Evolutionary conservation across 2,329 filamentous ascomycete species (phyloP).

Genomic region (Zymoseptoria pseudotritici): DNA sequence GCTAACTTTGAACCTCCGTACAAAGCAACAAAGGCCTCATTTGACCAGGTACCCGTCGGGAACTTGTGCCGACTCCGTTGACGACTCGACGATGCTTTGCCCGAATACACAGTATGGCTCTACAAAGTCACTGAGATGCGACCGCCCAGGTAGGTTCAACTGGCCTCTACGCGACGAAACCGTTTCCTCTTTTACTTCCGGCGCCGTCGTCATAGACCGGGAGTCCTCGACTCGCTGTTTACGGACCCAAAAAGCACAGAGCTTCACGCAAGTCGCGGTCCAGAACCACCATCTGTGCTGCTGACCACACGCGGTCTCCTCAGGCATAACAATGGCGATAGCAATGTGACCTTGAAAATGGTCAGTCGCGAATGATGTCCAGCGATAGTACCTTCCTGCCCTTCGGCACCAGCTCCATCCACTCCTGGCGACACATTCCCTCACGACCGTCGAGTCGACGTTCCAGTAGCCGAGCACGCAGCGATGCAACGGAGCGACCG

Average conservation of each 20-base stretch:
- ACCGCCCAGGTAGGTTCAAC: neutral
- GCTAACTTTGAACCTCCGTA: too few relatives aligned
- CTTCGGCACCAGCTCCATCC: neutral
- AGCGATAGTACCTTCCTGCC: neutral
- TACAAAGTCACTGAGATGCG: neutral
- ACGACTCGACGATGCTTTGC: neutral
- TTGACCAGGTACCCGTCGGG: neutral
- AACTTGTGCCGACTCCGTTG: neutral
- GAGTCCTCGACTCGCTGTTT: neutral
- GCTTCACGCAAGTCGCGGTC: neutral
- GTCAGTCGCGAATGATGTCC: neutral
- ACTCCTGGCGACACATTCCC: neutral
- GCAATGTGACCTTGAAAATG: neutral
- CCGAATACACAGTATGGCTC: too few relatives aligned
- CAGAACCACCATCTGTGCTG: neutral
- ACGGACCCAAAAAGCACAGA: neutral
- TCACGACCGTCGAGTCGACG: conserved; percentile 1
- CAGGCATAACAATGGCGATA: neutral
- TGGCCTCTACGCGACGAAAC: neutral
- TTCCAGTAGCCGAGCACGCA: conserved; percentile 5
- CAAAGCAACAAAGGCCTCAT: neutral
- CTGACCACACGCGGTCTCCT: neutral
- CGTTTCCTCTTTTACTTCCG: neutral
- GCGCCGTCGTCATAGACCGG: neutral
- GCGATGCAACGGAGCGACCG: conserved; percentile 9